Conservation (phyloP, 2,329 filamentous ascomycete genomes). For the Fusarium sp. region DNA sequence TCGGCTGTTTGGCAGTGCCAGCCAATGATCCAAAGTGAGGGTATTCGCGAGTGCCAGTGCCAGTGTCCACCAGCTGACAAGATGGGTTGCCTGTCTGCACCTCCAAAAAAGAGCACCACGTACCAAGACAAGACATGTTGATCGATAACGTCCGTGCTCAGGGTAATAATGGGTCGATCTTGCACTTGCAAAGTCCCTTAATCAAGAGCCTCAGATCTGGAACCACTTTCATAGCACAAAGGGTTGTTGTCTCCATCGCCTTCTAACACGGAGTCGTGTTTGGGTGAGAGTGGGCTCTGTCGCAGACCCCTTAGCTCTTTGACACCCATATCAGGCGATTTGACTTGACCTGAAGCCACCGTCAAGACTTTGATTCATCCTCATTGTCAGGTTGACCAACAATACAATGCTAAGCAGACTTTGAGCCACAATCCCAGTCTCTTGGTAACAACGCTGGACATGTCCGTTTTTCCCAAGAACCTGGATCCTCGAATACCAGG, state of each 20-base stretch:
- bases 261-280: not conserved
- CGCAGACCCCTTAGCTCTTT: not conserved
- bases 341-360: not conserved
- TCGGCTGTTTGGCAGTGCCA: conserved; percentile 18
- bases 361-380: conserved; percentile 5
- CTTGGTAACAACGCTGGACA: conserved; percentile 1
- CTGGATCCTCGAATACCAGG: not conserved
- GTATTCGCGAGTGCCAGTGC: conserved; percentile 20
- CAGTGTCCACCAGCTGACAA: not conserved
- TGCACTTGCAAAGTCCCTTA: not conserved
- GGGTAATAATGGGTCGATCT: not conserved
- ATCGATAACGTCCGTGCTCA: not conserved
- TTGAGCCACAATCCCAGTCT: conserved; percentile 27
- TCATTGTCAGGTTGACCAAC: conserved; percentile 4
- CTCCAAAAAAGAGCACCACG: not conserved
- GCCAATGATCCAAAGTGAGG: conserved; percentile 18
- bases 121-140: not conserved
- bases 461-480: conserved; percentile 3
- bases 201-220: not conserved
- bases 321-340: not conserved
- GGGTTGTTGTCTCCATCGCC: not conserved
- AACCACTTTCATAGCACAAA: not conserved
- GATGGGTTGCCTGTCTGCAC: not conserved
- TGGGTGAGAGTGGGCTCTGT: not conserved
- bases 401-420: conserved; percentile 13